These are phyloP conservation scores for Corymbia maculata DNA, from an alignment of 345 rosid genomes.

Conservation along the genomic window DNA sequence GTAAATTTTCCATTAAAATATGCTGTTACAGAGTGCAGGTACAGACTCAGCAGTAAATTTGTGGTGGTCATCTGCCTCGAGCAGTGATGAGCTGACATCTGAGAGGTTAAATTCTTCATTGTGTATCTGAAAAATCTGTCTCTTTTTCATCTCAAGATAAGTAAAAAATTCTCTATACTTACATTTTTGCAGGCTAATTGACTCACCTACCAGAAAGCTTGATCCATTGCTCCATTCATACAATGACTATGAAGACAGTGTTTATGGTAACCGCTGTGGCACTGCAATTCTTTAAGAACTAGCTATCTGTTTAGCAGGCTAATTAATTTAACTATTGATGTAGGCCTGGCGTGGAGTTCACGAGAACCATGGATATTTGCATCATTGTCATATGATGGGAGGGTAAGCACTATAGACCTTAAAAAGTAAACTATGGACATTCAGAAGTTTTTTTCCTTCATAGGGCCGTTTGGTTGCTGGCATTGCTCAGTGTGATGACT, in stretches of 20 bases:
- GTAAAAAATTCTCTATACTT: neutral
- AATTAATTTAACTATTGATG: conserved; percentile 4
- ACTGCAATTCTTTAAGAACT: neutral
- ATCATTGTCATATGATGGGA: conserved; percentile 86
- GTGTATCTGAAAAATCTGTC: neutral
- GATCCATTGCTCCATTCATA: conserved; percentile 55
- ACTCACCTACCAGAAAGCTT: conserved; percentile 14
- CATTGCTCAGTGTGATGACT: neutral
- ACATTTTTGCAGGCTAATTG: conserved; percentile 21
- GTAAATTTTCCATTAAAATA: neutral
- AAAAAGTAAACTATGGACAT: neutral
- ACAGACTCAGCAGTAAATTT: conserved; percentile 82
- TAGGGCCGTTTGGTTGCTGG: neutral
- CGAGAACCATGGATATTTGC: conserved; percentile 89
- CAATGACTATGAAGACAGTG: conserved; percentile 84
- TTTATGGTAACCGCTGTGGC: conserved; percentile 46
- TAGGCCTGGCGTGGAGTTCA: conserved; percentile 92
- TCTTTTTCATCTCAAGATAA: neutral
- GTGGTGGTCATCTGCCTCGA: conserved; percentile 60
- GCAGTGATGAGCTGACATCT: conserved; percentile 24
- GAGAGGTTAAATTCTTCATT: conserved; percentile 34
- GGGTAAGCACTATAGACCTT: conserved; percentile 38
- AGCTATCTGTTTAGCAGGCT: neutral
- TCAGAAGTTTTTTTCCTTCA: neutral
- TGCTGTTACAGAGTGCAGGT: conserved; percentile 72